Conservation (phyloP, 352 stramenopile species). For the Phytophthora sansomeana region DNA sequence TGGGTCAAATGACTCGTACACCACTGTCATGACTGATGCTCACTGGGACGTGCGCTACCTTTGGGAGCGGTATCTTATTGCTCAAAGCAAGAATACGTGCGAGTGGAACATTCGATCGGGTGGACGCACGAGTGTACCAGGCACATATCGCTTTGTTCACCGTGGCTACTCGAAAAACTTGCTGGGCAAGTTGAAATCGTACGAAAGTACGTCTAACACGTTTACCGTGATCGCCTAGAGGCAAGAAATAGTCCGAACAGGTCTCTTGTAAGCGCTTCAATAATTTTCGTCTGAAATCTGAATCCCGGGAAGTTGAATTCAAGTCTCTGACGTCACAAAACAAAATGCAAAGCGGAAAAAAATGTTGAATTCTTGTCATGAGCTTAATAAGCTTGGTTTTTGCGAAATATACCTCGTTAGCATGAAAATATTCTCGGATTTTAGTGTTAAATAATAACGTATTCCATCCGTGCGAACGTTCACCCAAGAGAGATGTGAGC, state of each 20-base stretch:
- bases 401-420: too few relatives aligned
- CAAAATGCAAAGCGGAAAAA: too few relatives aligned
- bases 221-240: constrained; percentile 34
- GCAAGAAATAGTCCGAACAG: too few relatives aligned
- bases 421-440: too few relatives aligned
- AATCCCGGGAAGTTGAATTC: neutral
- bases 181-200: constrained; percentile 36
- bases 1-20: constrained; percentile 23
- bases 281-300: neutral
- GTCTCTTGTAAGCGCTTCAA: neutral
- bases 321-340: neutral
- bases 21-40: constrained; percentile 52
- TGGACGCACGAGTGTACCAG: constrained; percentile 36
- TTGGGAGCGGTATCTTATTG: constrained; percentile 37
- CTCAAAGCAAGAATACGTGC: constrained; percentile 54
- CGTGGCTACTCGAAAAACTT: constrained; percentile 53
- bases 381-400: too few relatives aligned
- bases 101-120: constrained; percentile 53
- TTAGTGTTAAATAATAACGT: too few relatives aligned
- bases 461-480: too few relatives aligned
- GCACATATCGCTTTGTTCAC: constrained; percentile 55
- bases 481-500: too few relatives aligned
- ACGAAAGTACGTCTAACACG: constrained; percentile 38
- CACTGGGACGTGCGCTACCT: constrained; percentile 66
- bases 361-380: too few relatives aligned